Evolutionary conservation across 805 yeast species (phyloP).

Genomic region (Yamadazyma sp.): DNA sequence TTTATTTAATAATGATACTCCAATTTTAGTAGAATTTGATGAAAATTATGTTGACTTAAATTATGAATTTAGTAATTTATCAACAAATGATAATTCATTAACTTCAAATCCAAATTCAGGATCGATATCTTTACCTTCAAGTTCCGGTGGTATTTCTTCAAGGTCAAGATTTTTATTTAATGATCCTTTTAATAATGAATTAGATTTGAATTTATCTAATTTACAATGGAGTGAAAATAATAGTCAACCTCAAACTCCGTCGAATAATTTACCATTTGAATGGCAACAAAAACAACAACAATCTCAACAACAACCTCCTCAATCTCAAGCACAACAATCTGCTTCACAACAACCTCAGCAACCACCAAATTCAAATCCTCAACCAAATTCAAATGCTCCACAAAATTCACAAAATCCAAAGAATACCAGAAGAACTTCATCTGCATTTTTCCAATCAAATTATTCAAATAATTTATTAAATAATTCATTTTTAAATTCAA

Average conservation of each 20-base stretch:
- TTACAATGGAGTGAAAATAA: slow-evolving; percentile 3
- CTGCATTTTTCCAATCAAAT: slow-evolving; percentile 43
- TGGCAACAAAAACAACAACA: slow-evolving; percentile 11
- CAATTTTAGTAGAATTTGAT: slow-evolving; percentile 31
- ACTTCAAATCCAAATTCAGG: background rate
- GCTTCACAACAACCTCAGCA: slow-evolving; percentile 1
- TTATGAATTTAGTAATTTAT: slow-evolving; percentile 9
- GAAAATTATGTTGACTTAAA: slow-evolving; percentile 9
- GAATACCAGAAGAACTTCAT: slow-evolving; percentile 45
- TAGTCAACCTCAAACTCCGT: slow-evolving; percentile 16
- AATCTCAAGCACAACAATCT: slow-evolving; percentile 1
- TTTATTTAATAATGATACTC: slow-evolving; percentile 34
- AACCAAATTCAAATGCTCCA: slow-evolving; percentile 16
- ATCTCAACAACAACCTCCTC: slow-evolving; percentile 13
- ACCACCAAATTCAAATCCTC: slow-evolving; percentile 5
- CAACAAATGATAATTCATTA: background rate
- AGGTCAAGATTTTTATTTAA: slow-evolving; percentile 69
- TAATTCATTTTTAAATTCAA: slow-evolving; percentile 13
- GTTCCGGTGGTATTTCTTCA: slow-evolving; percentile 21
- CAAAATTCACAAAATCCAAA: slow-evolving; percentile 11
- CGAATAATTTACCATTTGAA: slow-evolving; percentile 12
- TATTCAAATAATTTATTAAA: slow-evolving; percentile 14
- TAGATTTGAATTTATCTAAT: slow-evolving; percentile 27
- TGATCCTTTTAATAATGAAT: slow-evolving; percentile 46
- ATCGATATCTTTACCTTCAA: slow-evolving; percentile 4